phyloP scores from a whole-genome alignment of 2,329 filamentous ascomycete species.

The Thermothelomyces thermophilus region DNA sequence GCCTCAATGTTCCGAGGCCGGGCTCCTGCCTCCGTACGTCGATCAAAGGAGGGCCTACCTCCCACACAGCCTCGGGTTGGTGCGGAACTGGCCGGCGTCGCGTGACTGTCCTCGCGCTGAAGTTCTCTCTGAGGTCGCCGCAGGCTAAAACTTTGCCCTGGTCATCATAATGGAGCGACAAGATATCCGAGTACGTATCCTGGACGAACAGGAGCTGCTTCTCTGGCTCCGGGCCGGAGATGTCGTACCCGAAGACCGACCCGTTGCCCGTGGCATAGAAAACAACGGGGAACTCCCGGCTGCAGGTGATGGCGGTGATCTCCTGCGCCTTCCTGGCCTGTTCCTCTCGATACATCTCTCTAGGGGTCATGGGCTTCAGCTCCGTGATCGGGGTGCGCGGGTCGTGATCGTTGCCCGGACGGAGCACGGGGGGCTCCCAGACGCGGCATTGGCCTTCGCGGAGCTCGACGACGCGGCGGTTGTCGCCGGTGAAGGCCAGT shows the following conservation, averaged over 20 bases:
- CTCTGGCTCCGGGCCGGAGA: constrained; percentile 10
- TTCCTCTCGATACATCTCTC: constrained; percentile 11
- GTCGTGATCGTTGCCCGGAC: constrained; percentile 14
- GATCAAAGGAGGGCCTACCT: neutral
- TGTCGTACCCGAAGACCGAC: constrained; percentile 19
- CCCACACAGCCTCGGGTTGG: neutral
- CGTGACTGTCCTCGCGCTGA: constrained; percentile 15
- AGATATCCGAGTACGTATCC: neutral
- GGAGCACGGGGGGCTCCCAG: constrained; percentile 25
- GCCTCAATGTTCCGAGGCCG: neutral
- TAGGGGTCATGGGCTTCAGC: constrained; percentile 4
- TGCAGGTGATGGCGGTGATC: constrained; percentile 20
- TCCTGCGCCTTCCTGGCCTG: neutral
- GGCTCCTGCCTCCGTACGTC: neutral
- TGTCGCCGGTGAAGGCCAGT: constrained; percentile 22
- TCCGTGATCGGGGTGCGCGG: constrained; percentile 19
- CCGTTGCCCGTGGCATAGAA: constrained; percentile 24
- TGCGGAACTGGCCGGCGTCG: neutral
- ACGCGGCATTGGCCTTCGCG: constrained; percentile 20
- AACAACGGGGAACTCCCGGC: neutral
- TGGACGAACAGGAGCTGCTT: constrained; percentile 19
- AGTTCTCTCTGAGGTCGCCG: constrained; percentile 12
- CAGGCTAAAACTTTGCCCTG: constrained; percentile 10
- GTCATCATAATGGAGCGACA: constrained; percentile 20
- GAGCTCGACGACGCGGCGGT: constrained; percentile 22